Conservation (phyloP, 345 rosid genomes). For the Melaleuca quinquenervia region DNA sequence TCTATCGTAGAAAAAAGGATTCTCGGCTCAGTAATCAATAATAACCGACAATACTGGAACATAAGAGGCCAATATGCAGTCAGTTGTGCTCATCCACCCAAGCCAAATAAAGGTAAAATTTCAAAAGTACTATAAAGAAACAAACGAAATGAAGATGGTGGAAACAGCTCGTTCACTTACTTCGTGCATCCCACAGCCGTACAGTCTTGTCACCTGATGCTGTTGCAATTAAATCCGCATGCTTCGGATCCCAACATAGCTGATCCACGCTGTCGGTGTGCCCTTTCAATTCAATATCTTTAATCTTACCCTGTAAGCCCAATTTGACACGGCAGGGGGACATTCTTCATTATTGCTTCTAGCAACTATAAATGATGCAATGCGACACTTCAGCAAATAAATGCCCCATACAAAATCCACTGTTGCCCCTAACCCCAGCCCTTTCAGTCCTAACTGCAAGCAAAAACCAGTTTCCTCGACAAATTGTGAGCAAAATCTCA, state of each 20-base stretch:
- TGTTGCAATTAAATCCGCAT: conserved; percentile 84
- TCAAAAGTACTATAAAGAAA: background rate
- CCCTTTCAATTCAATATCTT: conserved; percentile 88
- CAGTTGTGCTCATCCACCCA: background rate
- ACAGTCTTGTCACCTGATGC: conserved; percentile 99
- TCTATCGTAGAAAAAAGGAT: background rate
- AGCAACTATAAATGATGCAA: background rate
- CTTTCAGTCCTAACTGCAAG: background rate
- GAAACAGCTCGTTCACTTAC: conserved; percentile 32
- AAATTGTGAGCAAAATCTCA: background rate
- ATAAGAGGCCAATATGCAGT: background rate
- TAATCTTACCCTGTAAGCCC: conserved; percentile 61
- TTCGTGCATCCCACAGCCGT: conserved; percentile 97
- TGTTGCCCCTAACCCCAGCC: background rate
- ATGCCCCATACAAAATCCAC: background rate
- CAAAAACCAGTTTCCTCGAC: background rate
- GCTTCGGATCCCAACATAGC: conserved; percentile 98
- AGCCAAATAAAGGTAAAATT: background rate
- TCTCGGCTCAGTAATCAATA: background rate
- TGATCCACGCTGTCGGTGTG: conserved; percentile 99
- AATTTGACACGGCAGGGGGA: background rate
- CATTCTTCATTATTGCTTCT: background rate
- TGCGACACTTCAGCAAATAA: background rate
- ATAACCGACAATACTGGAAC: background rate
- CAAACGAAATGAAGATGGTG: background rate